Conservation (phyloP, 805 yeast genomes). For the Scheffersomyces amazonensis region DNA sequence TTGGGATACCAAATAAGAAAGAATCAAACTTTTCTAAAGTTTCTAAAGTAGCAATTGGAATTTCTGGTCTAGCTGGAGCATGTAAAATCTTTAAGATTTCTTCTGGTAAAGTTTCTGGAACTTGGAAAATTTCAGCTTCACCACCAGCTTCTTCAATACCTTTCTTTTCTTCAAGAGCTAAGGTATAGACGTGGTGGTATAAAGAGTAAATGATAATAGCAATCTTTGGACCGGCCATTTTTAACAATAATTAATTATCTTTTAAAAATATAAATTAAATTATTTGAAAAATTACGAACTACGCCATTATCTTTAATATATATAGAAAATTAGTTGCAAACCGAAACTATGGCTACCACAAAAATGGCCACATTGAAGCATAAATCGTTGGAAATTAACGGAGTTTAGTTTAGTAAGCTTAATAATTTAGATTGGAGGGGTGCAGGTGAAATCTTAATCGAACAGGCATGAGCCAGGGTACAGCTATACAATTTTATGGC, state of each 20-base stretch:
- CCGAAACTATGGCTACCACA: neutral
- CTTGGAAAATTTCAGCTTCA: constrained; percentile 64
- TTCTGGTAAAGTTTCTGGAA: constrained; percentile 66
- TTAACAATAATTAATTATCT: neutral
- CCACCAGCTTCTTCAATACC: constrained; percentile 71
- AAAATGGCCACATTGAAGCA: no score
- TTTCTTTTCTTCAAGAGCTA: constrained; percentile 63
- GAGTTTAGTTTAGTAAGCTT: no score
- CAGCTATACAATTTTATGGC: no score
- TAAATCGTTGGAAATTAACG: no score
- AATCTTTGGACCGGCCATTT: constrained; percentile 1
- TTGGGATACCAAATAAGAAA: constrained; percentile 78
- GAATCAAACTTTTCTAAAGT: constrained; percentile 69
- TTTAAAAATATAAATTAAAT: neutral
- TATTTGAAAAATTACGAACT: neutral
- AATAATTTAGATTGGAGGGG: no score
- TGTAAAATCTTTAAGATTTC: constrained; percentile 54
- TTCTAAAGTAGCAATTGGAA: constrained; percentile 62
- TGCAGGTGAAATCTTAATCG: no score
- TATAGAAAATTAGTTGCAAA: neutral
- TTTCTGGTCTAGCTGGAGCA: constrained; percentile 49
- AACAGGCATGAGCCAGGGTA: no score
- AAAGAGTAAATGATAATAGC: constrained; percentile 59
- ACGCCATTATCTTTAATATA: neutral
- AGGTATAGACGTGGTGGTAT: constrained; percentile 67